phyloP scores from a whole-genome alignment of 495 filamentous ascomycete species.

The Penicillium verhagenii region DNA sequence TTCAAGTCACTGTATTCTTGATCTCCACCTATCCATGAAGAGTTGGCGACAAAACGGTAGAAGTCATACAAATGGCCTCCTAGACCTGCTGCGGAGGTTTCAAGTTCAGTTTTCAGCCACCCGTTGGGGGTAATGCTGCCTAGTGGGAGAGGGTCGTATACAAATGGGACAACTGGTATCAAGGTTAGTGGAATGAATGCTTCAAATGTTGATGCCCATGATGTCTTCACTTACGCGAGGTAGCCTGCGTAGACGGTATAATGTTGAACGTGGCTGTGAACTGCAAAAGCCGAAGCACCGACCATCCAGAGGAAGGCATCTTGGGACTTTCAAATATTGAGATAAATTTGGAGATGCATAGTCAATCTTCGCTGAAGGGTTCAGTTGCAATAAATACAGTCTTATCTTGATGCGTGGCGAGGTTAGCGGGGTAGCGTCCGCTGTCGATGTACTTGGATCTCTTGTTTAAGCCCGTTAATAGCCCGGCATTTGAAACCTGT shows the following conservation, averaged over 20 bases:
- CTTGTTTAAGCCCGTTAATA: neutral
- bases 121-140: conserved; percentile 57
- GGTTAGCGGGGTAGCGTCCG: no score
- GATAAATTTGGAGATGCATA: no score
- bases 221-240: neutral
- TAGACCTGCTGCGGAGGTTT: conserved; percentile 52
- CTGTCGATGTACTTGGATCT: no score
- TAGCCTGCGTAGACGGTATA: neutral
- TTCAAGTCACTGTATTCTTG: conserved; percentile 58
- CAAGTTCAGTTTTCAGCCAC: conserved; percentile 60
- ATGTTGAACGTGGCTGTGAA: neutral
- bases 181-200: neutral
- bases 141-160: conserved; percentile 51
- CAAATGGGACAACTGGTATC: conserved; percentile 36
- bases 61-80: conserved; percentile 61
- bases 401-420: no score
- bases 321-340: no score
- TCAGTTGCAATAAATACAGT: no score
- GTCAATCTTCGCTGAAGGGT: no score
- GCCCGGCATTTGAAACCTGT: no score
- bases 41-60: conserved; percentile 55
- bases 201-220: neutral
- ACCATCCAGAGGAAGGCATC: neutral
- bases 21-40: conserved; percentile 54
- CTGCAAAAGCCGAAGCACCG: neutral